Percentiles rank a stretch among this genome's conserved stretches.
These are phyloP conservation scores for Hortiboletus campestris DNA, from an alignment of 768 basidiomycete genomes.

Conservation along the genomic window DNA sequence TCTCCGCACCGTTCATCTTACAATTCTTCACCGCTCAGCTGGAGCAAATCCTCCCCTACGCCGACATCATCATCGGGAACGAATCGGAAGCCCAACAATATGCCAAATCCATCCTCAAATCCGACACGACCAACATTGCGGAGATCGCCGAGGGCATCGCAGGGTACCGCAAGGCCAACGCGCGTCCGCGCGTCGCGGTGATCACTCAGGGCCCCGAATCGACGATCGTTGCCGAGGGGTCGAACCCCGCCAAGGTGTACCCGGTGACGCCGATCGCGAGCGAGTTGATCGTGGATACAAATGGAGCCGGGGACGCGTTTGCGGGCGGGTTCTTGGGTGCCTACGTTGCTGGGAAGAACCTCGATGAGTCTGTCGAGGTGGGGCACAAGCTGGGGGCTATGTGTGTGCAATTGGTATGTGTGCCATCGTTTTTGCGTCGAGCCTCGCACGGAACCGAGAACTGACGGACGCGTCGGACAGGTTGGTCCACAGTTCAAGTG, in stretches of 20 bases:
- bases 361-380: conserved; percentile 75
- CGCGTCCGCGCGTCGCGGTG: conserved; percentile 76
- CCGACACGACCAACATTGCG: conserved; percentile 61
- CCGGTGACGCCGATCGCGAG: conserved; percentile 55
- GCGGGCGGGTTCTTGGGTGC: conserved; percentile 95
- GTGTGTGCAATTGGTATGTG: conserved; percentile 74
- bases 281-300: conserved; percentile 86
- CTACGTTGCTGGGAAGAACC: conserved; percentile 68
- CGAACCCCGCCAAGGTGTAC: conserved; percentile 54
- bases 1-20: conserved; percentile 97
- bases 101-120: conserved; percentile 67
- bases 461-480: conserved; percentile 28
- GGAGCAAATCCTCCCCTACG: conserved; percentile 74
- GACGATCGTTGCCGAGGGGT: conserved; percentile 73
- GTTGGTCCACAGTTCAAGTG: conserved; percentile 56
- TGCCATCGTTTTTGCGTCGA: neutral
- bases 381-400: conserved; percentile 87
- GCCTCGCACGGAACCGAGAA: neutral
- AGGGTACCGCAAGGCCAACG: conserved; percentile 63
- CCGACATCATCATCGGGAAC: conserved; percentile 90
- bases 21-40: conserved; percentile 89
- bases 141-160: conserved; percentile 75
- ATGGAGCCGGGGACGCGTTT: conserved; percentile 96
- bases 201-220: conserved; percentile 86
- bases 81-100: conserved; percentile 70